A percentile compares a stretch with the other conserved stretches of the same genome.
phyloP scores from a whole-genome alignment of 805 yeast species.

The Tetrapisispora taiwanensis region DNA sequence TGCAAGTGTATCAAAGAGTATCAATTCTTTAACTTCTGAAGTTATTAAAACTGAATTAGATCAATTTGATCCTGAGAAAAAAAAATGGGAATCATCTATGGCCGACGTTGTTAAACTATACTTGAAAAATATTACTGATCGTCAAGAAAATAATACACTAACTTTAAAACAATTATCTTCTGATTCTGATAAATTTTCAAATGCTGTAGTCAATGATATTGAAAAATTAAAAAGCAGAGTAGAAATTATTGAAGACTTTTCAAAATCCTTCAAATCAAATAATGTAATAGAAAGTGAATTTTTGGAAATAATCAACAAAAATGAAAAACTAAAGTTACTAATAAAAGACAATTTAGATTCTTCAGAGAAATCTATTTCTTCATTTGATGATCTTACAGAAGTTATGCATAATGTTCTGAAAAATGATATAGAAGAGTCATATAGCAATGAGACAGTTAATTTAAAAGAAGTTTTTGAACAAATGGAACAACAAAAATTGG shows the following conservation, averaged over 20 bases:
- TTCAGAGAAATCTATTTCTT: conserved; percentile 5
- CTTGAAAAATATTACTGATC: conserved; percentile 21
- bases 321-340: conserved; percentile 7
- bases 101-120: neutral
- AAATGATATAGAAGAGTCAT: conserved; percentile 4
- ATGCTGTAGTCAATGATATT: neutral
- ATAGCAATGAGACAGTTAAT: neutral
- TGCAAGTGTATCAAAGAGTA: conserved; percentile 15
- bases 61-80: conserved; percentile 21
- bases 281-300: conserved; percentile 12
- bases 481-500: conserved; percentile 2
- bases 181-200: neutral
- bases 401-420: conserved; percentile 8
- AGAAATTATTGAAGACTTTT: neutral
- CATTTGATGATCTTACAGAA: conserved; percentile 6
- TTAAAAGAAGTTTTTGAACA: conserved; percentile 3
- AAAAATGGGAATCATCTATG: conserved; percentile 23
- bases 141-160: conserved; percentile 21
- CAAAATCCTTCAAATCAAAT: conserved; percentile 5
- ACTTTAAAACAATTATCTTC: conserved; percentile 2
- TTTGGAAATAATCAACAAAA: conserved; percentile 12
- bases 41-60: conserved; percentile 24
- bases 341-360: conserved; percentile 5
- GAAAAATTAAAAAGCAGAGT: neutral
- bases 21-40: conserved; percentile 21